Percentiles rank a stretch among this genome's conserved stretches.
phyloP scores from a whole-genome alignment of 2,329 filamentous ascomycete species.

The Fusarium mexicanum region DNA sequence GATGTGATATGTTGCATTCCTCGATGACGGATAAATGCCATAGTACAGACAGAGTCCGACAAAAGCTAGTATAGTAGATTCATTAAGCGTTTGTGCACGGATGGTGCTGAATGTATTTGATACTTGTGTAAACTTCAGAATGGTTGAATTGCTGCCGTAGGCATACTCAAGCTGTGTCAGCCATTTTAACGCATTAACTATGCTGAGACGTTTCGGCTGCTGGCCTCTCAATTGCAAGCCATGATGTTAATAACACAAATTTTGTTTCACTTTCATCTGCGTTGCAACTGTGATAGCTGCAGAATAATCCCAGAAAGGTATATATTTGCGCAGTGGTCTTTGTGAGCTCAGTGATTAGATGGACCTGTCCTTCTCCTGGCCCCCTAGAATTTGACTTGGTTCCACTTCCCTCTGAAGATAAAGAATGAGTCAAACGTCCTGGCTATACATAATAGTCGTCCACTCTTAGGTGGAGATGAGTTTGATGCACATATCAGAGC shows the following conservation, averaged over 20 bases:
- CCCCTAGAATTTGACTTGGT: not conserved
- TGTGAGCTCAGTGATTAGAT: not conserved
- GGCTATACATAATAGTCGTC: not conserved
- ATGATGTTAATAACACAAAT: not conserved
- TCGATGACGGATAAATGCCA: not conserved
- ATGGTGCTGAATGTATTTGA: not conserved
- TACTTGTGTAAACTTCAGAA: not conserved
- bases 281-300: not conserved
- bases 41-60: not conserved
- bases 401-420: not conserved
- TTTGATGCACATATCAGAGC: not conserved
- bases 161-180: not conserved
- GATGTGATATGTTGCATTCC: not conserved
- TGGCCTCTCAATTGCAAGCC: not conserved
- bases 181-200: not conserved
- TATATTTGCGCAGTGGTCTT: not conserved
- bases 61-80: not conserved
- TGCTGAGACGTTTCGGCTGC: not conserved
- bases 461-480: not conserved
- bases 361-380: not conserved
- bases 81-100: not conserved
- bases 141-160: not conserved
- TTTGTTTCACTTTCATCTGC: not conserved
- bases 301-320: not conserved
- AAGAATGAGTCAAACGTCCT: not conserved